These are phyloP conservation scores for Tribonema minus DNA, from an alignment of 108 stramenopile genomes.

Conservation along the genomic window DNA sequence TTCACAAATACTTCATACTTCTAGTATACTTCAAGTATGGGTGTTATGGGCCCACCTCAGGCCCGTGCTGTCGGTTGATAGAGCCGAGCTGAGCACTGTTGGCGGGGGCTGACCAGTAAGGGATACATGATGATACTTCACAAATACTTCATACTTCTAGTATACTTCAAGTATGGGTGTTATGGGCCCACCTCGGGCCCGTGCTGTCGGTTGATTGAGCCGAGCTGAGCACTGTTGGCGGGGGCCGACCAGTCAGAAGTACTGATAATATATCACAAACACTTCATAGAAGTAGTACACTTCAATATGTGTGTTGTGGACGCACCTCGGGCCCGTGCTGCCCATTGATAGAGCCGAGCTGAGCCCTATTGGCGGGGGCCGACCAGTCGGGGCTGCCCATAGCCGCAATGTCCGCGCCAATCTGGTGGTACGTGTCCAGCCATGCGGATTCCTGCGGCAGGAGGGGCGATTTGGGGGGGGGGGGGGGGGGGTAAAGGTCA, in stretches of 20 bases:
- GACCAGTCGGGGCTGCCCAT: constrained; percentile 41
- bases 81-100: constrained; percentile 7
- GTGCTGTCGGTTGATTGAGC: constrained; percentile 20
- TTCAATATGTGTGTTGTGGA: not conserved
- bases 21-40: no score
- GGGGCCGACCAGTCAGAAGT: constrained; percentile 32
- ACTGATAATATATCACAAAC: not conserved
- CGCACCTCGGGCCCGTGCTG: constrained; percentile 16
- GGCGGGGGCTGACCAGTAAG: constrained; percentile 29
- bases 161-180: no score
- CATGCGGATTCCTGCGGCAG: not conserved
- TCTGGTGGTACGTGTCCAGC: not conserved
- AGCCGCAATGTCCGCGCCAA: constrained; percentile 12
- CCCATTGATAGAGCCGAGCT: constrained; percentile 16
- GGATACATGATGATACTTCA: no score
- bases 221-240: not conserved
- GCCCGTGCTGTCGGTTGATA: constrained; percentile 22
- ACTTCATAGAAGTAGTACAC: not conserved
- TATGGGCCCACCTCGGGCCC: constrained; percentile 16
- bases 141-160: not conserved
- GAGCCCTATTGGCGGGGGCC: constrained; percentile 1
- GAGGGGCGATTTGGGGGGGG: not conserved
- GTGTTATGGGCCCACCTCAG: no score
- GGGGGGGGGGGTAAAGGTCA: not conserved
- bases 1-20: no score